Evolutionary conservation across 345 rosid genomes (phyloP).

Genomic region (Limnanthes douglasii): DNA sequence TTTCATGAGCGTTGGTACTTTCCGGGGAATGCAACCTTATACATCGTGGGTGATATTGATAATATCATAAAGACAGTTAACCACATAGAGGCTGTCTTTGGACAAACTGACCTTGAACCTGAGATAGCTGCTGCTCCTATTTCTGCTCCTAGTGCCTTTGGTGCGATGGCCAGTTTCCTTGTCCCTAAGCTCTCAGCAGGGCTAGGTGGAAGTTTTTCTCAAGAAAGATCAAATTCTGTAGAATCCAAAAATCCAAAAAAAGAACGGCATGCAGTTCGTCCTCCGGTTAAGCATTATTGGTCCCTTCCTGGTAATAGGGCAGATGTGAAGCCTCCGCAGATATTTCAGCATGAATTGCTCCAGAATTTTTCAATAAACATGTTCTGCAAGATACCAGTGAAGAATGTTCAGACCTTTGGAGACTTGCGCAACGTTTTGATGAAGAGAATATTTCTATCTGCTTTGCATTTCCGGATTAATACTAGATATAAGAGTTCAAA

Average conservation of each 20-base stretch:
- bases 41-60: slow-evolving; percentile 89
- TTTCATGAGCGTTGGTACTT: slow-evolving; percentile 99
- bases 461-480: slow-evolving; percentile 95
- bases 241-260: slow-evolving; percentile 48
- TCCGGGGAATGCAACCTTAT: slow-evolving; percentile 92
- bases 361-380: slow-evolving; percentile 88
- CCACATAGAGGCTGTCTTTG: slow-evolving; percentile 88
- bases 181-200: slow-evolving; percentile 92
- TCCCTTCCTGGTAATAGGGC: slow-evolving; percentile 62
- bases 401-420: slow-evolving; percentile 71
- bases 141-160: slow-evolving; percentile 62
- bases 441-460: slow-evolving; percentile 97
- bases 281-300: slow-evolving; percentile 95
- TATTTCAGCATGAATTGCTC: slow-evolving; percentile 98
- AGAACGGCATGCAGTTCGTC: slow-evolving; percentile 85
- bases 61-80: slow-evolving; percentile 49
- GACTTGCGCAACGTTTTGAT: slow-evolving; percentile 90
- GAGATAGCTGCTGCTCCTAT: slow-evolving; percentile 42
- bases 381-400: slow-evolving; percentile 99
- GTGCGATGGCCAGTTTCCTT: slow-evolving; percentile 98
- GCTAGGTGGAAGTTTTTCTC: slow-evolving; percentile 60
- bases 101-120: slow-evolving; percentile 41
- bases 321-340: slow-evolving; percentile 64
- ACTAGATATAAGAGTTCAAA: slow-evolving; percentile 99
- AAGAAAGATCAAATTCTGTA: slow-evolving; percentile 35